Evolutionary conservation across 768 basidiomycete species (phyloP).

Genomic region (Boletus sp.): DNA sequence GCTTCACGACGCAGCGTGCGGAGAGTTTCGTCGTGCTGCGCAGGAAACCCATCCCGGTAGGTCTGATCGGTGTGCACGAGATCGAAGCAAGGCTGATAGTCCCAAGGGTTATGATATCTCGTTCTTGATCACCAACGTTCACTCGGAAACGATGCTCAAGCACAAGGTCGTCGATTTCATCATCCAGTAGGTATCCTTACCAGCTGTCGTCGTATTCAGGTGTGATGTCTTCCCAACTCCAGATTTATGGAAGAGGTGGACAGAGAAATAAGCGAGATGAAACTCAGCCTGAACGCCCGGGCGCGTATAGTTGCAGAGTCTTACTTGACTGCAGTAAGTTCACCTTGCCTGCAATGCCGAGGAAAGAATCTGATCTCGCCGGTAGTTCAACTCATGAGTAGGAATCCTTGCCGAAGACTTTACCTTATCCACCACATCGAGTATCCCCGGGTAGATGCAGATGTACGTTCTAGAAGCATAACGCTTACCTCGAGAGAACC

Average conservation of each 20-base stretch:
- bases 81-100: conserved; percentile 11
- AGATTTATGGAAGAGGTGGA: conserved; percentile 99
- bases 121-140: conserved; percentile 95
- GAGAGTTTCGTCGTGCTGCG: conserved; percentile 96
- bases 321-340: conserved; percentile 82
- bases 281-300: conserved; percentile 91
- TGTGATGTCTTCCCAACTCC: not conserved
- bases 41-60: conserved; percentile 85
- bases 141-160: conserved; percentile 98
- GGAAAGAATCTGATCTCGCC: conserved; percentile 3
- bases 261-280: conserved; percentile 99
- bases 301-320: conserved; percentile 97
- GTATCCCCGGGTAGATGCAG: conserved; percentile 17
- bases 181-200: conserved; percentile 69
- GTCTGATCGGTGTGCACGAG: conserved; percentile 26
- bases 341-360: not conserved
- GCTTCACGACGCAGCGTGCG: conserved; percentile 98
- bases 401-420: not conserved
- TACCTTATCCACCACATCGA: conserved; percentile 13
- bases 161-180: conserved; percentile 99
- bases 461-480: conserved; percentile 16
- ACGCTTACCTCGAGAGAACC: conserved; percentile 1
- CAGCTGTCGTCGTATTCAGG: not conserved
- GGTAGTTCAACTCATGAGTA: conserved; percentile 27
- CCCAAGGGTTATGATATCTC: conserved; percentile 95